Evolutionary conservation across 352 stramenopile genomes (phyloP), one percentile per base, ranked within the genome.

Genomic region (Globisporangium abappressorium): DNA sequence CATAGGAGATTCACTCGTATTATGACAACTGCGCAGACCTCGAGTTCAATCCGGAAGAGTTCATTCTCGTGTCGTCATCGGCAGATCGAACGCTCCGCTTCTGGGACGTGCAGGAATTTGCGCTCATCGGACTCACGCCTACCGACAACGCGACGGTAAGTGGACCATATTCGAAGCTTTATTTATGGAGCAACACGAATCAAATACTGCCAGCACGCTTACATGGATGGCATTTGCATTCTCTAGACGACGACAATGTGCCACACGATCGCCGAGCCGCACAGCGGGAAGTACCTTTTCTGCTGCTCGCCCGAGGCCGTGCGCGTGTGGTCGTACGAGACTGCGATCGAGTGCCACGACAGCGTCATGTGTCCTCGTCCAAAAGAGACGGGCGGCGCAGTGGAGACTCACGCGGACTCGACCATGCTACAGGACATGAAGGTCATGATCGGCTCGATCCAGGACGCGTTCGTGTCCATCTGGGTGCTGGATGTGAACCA

Each of bases 31-130:
- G 18, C 15, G 14, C 53, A 70, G 78, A 67, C 36, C 78, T 95
- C 3, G 86, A 93, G 66, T 95, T 94, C 62, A 95, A 94, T 43
- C 88, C 88, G 0, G 85, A 94, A 53, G 88, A 95, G 63, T 94
- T 93, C 59, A 94, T 94, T 36, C 71, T 95, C 34, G 86, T 93
- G 61, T 94, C 88, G 3, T 78, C 88, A 24, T 84, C 85, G 22
- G 72, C 79, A 14, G 88, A 95, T 62, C 86, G 84, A 67, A 94
- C 85, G 6, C 68, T 94, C 46, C 79, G 86, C n/a, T 92, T 94
- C 63, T 95, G 86, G 86, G 86, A 95, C 46, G 80, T 95, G n/a
- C 85, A 95, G 65, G 79, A 90, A 34, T 93, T 95, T 64, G 75
- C 82, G 33, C 74, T 93, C 18, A 91, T 94, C 28, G 86, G 86